phyloP scores from a whole-genome alignment of 805 yeast species.

The Vanderwaltozyma polyspora region DNA sequence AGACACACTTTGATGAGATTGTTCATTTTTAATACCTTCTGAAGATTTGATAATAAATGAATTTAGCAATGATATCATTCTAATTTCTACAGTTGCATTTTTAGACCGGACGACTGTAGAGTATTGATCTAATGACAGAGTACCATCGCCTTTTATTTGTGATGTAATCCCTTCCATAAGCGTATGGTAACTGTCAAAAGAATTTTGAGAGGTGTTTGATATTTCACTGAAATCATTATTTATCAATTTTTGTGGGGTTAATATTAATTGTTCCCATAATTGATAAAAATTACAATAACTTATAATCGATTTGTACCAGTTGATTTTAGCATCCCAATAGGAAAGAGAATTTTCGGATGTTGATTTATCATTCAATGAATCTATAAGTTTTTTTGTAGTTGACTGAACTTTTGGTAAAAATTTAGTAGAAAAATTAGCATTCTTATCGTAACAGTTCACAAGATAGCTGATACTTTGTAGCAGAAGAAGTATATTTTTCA shows the following conservation, averaged over 20 bases:
- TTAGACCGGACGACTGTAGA: background rate
- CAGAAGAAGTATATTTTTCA: constrained; percentile 19
- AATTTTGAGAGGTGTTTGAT: too few species aligned
- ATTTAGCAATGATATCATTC: constrained; percentile 16
- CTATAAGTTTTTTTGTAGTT: constrained; percentile 11
- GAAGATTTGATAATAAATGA: constrained; percentile 11
- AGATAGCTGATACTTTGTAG: constrained; percentile 26
- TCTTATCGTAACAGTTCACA: constrained; percentile 24
- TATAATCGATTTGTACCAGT: constrained; percentile 12
- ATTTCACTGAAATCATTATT: too few species aligned
- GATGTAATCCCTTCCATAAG: background rate
- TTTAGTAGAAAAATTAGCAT: constrained; percentile 20
- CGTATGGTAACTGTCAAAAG: background rate
- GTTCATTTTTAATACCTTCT: background rate
- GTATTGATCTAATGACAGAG: background rate
- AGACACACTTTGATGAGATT: too few species aligned
- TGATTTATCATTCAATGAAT: constrained; percentile 2
- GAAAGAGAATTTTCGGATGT: constrained; percentile 4
- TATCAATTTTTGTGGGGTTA: background rate
- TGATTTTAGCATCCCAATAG: constrained; percentile 5
- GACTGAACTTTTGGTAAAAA: constrained; percentile 21
- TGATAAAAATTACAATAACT: constrained; percentile 15
- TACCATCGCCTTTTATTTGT: background rate
- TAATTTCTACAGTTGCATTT: constrained; percentile 7
- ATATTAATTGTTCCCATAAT: constrained; percentile 13